A percentile compares a stretch with the other conserved stretches of the same genome.
Evolutionary conservation across 495 filamentous ascomycete genomes (phyloP).

Genomic region (Tuber umbilicatum): DNA sequence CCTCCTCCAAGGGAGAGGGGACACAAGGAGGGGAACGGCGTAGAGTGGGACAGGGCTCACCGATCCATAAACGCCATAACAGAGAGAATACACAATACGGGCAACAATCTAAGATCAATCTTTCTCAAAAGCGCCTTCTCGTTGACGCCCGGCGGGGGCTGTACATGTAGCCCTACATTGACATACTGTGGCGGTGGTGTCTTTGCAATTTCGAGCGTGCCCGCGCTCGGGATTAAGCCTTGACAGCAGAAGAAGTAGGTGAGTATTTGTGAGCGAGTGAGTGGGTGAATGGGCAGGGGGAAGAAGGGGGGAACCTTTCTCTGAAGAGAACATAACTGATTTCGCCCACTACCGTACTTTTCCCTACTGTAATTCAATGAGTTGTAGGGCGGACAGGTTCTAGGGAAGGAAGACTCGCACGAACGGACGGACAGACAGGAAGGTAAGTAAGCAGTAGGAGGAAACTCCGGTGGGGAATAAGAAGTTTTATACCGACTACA

Average conservation of each 20-base stretch:
- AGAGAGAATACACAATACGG: conserved; percentile 75
- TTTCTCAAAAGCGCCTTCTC: conserved; percentile 65
- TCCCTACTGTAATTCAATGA: neutral
- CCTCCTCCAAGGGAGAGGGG: too few species aligned
- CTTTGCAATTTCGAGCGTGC: neutral
- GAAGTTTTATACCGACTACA: neutral
- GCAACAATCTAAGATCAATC: conserved; percentile 75
- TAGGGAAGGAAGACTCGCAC: neutral
- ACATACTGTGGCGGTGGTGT: neutral
- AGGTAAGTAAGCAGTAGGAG: neutral
- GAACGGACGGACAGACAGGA: neutral
- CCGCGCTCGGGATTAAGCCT: neutral
- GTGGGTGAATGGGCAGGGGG: neutral
- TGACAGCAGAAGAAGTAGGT: neutral
- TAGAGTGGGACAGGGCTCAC: conserved; percentile 43
- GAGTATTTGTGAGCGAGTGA: neutral
- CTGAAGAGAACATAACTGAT: neutral
- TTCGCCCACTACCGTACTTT: neutral
- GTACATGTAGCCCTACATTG: neutral
- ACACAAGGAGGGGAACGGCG: neutral
- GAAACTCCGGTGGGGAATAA: neutral
- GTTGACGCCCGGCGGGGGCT: conserved; percentile 52
- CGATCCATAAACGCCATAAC: conserved; percentile 82
- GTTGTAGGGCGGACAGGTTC: neutral
- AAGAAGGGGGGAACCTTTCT: neutral